These are phyloP conservation scores for Taphrina wiesneri DNA, from an alignment of 1,139 yeast species.

Conservation along the genomic window DNA sequence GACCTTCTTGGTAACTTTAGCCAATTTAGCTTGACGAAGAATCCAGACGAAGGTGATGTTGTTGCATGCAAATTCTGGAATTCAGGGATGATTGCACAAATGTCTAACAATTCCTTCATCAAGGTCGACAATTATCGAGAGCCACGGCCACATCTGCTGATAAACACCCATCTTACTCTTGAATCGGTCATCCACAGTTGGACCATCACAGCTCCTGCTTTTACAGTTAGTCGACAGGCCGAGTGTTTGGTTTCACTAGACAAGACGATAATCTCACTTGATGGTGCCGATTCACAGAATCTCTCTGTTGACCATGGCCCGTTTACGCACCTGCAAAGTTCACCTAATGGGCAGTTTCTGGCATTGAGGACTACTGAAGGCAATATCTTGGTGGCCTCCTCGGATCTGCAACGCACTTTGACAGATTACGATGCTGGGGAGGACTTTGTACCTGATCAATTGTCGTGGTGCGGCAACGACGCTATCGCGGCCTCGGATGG, in stretches of 20 bases:
- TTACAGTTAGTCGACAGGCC: conserved; percentile 43
- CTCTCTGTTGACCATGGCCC: conserved; percentile 57
- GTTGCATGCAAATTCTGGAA: conserved; percentile 49
- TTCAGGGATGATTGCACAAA: conserved; percentile 49
- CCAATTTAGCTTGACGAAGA: conserved; percentile 51
- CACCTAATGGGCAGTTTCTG: conserved; percentile 64
- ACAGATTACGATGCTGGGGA: conserved; percentile 50
- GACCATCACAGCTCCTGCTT: conserved; percentile 46
- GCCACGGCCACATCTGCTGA: conserved; percentile 43
- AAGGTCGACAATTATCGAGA: conserved; percentile 45
- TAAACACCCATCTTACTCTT: conserved; percentile 38
- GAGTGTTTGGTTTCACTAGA: conserved; percentile 45
- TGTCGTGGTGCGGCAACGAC: conserved; percentile 86
- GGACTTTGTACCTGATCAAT: conserved; percentile 45
- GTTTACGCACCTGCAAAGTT: conserved; percentile 54
- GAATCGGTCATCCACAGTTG: conserved; percentile 43
- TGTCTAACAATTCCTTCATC: conserved; percentile 46
- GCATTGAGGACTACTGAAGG: conserved; percentile 56
- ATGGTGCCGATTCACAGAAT: conserved; percentile 43
- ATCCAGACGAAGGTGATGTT: conserved; percentile 46
- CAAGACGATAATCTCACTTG: conserved; percentile 41
- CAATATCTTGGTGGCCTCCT: conserved; percentile 57
- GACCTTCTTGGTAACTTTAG: conserved; percentile 69
- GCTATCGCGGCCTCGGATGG: conserved; percentile 62
- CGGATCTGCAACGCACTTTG: conserved; percentile 55